Conservation (phyloP, 1,284 basidiomycete genomes). For the Cystobasidium pallidum region DNA sequence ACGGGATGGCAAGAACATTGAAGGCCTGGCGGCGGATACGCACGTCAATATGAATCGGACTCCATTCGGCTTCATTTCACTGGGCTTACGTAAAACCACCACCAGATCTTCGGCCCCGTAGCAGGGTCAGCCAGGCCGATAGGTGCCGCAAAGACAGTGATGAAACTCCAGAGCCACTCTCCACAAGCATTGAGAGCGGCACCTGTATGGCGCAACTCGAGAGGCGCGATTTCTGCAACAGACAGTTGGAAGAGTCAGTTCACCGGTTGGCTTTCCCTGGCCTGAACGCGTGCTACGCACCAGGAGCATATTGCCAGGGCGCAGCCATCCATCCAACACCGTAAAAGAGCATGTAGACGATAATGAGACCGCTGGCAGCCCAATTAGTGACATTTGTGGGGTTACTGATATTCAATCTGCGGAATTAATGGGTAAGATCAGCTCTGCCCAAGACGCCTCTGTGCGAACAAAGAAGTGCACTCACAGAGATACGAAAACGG, state of each 20-base stretch:
- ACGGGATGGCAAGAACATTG: slow-evolving; percentile 41
- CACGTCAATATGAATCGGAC: too few species aligned
- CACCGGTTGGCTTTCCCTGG: too few species aligned
- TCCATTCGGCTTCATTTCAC: too few species aligned
- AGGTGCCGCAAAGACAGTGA: slow-evolving; percentile 33
- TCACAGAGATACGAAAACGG: slow-evolving; percentile 24
- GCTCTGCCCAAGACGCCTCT: not conserved
- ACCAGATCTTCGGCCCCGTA: slow-evolving; percentile 33
- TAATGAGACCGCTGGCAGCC: slow-evolving; percentile 33
- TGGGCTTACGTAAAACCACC: slow-evolving; percentile 20
- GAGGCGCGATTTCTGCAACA: slow-evolving; percentile 26
- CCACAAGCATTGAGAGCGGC: slow-evolving; percentile 33
- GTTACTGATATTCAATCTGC: not conserved
- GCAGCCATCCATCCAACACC: slow-evolving; percentile 31
- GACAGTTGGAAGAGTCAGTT: too few species aligned
- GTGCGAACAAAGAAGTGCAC: not conserved
- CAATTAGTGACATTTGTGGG: slow-evolving; percentile 16
- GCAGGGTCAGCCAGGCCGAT: slow-evolving; percentile 31
- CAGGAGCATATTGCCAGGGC: slow-evolving; percentile 39
- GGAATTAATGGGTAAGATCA: not conserved
- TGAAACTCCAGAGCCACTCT: slow-evolving; percentile 37
- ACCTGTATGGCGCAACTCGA: slow-evolving; percentile 30
- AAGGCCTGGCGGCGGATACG: slow-evolving; percentile 28
- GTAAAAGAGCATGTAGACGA: slow-evolving; percentile 29
- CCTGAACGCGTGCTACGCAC: not conserved